Percentiles rank a stretch among this genome's conserved stretches.
phyloP scores from a whole-genome alignment of 108 stramenopile species.

The Nannochloropsis oceanica region DNA sequence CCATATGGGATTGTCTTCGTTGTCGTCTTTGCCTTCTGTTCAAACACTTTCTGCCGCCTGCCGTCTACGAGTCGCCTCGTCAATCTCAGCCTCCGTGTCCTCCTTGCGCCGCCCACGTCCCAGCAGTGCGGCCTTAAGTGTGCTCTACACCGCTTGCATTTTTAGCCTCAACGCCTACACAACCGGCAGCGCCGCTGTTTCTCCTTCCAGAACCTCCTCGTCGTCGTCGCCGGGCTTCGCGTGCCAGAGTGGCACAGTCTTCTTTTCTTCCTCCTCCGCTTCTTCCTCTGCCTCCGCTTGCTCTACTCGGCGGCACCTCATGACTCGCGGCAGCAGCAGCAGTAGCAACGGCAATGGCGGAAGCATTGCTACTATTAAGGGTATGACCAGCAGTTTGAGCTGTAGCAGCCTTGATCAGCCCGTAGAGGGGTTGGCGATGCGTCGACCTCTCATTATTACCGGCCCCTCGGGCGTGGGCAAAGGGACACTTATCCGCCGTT shows the following conservation, averaged over 20 bases:
- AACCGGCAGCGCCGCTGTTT: neutral
- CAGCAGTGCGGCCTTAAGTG: neutral
- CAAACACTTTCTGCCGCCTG: neutral
- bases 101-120: too few species aligned
- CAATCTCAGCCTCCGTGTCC: too few species aligned
- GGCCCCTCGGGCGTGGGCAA: slow-evolving; percentile 50
- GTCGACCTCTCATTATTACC: slow-evolving; percentile 33
- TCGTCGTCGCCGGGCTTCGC: neutral
- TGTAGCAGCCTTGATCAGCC: neutral
- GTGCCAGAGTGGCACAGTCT: neutral
- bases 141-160: neutral
- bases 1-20: neutral
- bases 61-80: neutral
- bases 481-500: slow-evolving; percentile 39
- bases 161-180: neutral
- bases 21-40: neutral
- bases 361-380: neutral
- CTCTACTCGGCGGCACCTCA: neutral
- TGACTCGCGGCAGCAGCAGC: neutral
- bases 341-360: neutral
- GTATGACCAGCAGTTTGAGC: neutral
- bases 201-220: neutral
- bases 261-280: neutral
- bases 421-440: neutral
- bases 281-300: neutral